Evolutionary conservation across 2,329 filamentous ascomycete species (phyloP).

Genomic region (Nemania sp.): DNA sequence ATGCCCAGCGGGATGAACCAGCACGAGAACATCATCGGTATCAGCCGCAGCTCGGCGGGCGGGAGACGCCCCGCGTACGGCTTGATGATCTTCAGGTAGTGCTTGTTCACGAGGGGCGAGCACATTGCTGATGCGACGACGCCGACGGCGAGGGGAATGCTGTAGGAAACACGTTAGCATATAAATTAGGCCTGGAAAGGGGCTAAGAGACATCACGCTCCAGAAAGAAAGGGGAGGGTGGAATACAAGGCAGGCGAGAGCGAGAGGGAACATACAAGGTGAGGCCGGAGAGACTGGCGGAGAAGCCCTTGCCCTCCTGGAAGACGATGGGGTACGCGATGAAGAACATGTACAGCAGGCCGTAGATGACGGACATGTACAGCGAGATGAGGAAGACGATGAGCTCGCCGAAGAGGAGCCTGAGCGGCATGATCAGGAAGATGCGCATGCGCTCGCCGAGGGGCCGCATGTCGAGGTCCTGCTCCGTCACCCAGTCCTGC

Average conservation of each 20-base stretch:
- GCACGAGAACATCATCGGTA: constrained; percentile 81
- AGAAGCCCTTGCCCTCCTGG: constrained; percentile 78
- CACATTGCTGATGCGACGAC: constrained; percentile 70
- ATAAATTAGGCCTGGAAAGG: background rate
- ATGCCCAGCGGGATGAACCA: constrained; percentile 69
- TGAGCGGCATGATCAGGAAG: constrained; percentile 81
- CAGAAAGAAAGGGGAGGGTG: background rate
- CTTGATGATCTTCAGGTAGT: constrained; percentile 63
- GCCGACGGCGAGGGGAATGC: constrained; percentile 76
- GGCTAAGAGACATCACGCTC: too few species aligned
- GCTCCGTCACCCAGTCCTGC: constrained; percentile 72
- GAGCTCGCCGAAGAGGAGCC: constrained; percentile 80
- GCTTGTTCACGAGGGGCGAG: constrained; percentile 76
- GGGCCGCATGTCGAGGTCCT: constrained; percentile 75
- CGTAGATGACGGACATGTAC: constrained; percentile 85
- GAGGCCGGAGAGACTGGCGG: constrained; percentile 72
- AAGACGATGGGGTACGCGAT: constrained; percentile 73
- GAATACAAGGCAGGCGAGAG: background rate
- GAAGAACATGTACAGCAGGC: constrained; percentile 78
- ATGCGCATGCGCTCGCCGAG: constrained; percentile 70
- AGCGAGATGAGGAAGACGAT: constrained; percentile 84
- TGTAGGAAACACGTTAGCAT: constrained; percentile 22
- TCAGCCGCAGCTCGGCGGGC: constrained; percentile 75
- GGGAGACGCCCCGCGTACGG: constrained; percentile 49
- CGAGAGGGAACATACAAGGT: constrained; percentile 76